Base-by-base conservation (phyloP, 768 basidiomycete species). In the Lactarius pseudohatsudake region DNA sequence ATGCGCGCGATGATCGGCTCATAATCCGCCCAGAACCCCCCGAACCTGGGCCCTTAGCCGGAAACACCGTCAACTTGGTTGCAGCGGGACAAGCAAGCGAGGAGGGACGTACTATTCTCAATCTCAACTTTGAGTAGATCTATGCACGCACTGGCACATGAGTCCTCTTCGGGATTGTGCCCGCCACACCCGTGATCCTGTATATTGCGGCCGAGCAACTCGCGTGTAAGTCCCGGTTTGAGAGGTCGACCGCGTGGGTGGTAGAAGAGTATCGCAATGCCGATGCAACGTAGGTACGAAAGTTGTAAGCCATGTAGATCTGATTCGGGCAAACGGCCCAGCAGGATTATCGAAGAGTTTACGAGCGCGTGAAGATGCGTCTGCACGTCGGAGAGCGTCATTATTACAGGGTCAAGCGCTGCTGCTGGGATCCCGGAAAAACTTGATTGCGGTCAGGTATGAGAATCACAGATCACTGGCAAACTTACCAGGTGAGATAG, bases 81-180 rank as follows among this genome's bases (percentile, higher is more conserved):
- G 3, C 61, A 22, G 50, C 4, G 30, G 16, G 4, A 28, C 20
- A 13, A 55, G 3, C 8, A 28, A 32, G 32, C 13, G 36, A 38
- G 54, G 20, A 30, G 15, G 15, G 36, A 70, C 74, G 76, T 77
- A 76, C 91, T 93, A 68, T 86, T 80, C 58, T 86, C 84, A 28
- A 97, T 71, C 76, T 98, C 98, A 74, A 89, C 86, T 73, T 84
- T 82, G 30, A 99, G 74, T 36, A 99, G 79, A 67, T 96, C 94
- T 11, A 94, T 70, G 72, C 94, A 95, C 0, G 96, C 90, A 26
- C 26, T 26, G 26, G 26, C 26, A 20, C 89, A 81, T 0, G 96
- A 95, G 71, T 98, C 96, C 74, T 99, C 96, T 72, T 94, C 92
- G 2, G 94, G 92, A 69, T 97, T 91, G 75, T 98, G 96, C 2